Base-by-base conservation (phyloP, 2,329 filamentous ascomycete species). In the Nemania serpens region DNA sequence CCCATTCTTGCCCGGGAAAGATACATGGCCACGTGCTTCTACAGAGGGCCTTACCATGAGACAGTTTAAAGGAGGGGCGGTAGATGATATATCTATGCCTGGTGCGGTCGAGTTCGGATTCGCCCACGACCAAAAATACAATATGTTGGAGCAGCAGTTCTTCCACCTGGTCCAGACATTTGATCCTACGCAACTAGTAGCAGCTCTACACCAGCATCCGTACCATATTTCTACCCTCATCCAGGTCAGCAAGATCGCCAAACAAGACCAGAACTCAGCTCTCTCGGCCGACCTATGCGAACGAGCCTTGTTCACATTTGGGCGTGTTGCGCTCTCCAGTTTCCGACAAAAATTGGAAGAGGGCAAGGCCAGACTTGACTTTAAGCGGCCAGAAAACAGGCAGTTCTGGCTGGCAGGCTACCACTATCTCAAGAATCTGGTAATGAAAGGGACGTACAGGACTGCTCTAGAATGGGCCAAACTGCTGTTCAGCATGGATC, bases 401-500 rank as follows among this genome's bases (percentile, higher is more conserved):
- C 94, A 98, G 74, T 88, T 99, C 65, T 97, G 91, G 88, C 85
- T 98, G 37, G 91, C 92, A 1, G 91, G 88, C 9, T 96, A 93
- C 81, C 88, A 93, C 67, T 97, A 97, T 70, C 89, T 98, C 69
- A 86, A 85, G 68, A 95, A 91, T 66, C 81, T 99, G 20, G 84
- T 92, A 15, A 88, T 92, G 77, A 94, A 96, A 69, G 93, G 93
- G n/a, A 97, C 94, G 1, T 97, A 92, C 81, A 85, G 93, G 48
- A 98, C 95, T 0, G 92, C 93, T 0, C 87, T 96, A 49, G 95
- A 98, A 75, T 99, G 95, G 93, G 85, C 91, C 6, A 97, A 95
- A 76, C 78, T 98, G 5, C 80, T 97, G 10, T 82, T 96, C 33
- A 85, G 88, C 59, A 77, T 98, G 60, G 86, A 93, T 67, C 87